Base-by-base conservation (phyloP, 805 yeast species). In the Saccharomycopsis selenospora region DNA sequence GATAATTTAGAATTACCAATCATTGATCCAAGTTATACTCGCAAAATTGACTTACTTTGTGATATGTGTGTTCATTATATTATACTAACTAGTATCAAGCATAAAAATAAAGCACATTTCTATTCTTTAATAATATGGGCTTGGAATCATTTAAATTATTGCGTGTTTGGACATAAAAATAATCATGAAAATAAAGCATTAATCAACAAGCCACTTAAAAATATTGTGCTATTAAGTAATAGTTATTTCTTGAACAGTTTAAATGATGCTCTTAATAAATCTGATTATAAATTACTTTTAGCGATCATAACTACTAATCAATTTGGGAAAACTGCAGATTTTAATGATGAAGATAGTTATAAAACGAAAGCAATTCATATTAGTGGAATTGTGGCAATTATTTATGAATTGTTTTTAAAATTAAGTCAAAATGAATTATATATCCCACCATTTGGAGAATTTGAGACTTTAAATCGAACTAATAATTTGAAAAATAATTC, bases 71-170 rank as follows among this genome's bases (percentile, higher is more conserved):
- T 33, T 33, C 38, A 33, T 33, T 33, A 33, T 33, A 33, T 33
- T 20, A 33, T 33, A 6, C 17, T 33, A 14, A 20, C 38, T 14
- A 33, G 38, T 20, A 14, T 33, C 17, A 20, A 33, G 6, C n/a
- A 10, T 20, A 30, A 33, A 14, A 26, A 25, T 8, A 23, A 30
- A 8, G 42, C 45, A 4, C 43, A 43, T 36, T 50, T 42, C 40
- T 41, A 47, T 44, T 26, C 53, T 13, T 30, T 50, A 13, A 47
- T 50, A n/a, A 24, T 51, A 3, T 50, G 53, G 53, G 36, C 45
- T 11, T 38, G 42, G 13, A 22, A 24, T 3, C 43, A 42, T 23
- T 36, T 50, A 24, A 18, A 42, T 4, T 14, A 20, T 3, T 50
- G 53, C 30, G 41, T 38, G 3, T 42, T 27, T 18, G n/a, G n/a